Conservation (phyloP, 108 stramenopile species). For the Fragilaria crotonensis region DNA sequence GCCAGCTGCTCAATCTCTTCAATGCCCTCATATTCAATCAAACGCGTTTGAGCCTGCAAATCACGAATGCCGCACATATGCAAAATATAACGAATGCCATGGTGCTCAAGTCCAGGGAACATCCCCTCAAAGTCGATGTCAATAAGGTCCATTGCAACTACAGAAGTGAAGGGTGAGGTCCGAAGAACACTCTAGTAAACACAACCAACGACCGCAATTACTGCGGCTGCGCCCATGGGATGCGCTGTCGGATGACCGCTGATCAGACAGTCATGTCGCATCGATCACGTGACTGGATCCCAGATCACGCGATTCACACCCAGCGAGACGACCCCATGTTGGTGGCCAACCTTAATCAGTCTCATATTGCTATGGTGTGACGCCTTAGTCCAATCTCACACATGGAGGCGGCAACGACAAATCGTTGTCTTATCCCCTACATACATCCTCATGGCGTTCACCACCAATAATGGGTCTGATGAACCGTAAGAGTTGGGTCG, state of each 20-base stretch:
- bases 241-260: not conserved
- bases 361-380: no score
- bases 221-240: not conserved
- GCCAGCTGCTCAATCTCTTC: not conserved
- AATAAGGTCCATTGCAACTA: not conserved
- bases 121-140: not conserved
- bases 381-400: no score
- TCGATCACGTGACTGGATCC: not conserved
- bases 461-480: no score
- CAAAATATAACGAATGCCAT: not conserved
- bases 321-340: not conserved
- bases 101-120: slow-evolving; percentile 1
- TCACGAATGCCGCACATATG: not conserved
- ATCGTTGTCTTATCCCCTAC: no score
- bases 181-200: not conserved
- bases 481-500: no score
- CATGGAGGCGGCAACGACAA: no score
- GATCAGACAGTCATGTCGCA: not conserved
- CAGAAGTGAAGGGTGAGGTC: not conserved
- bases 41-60: not conserved
- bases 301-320: not conserved
- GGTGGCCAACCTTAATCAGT: not conserved
- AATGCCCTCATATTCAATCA: not conserved
- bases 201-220: not conserved
- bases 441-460: no score